These are phyloP conservation scores for Articulospora tetracladia DNA, from an alignment of 495 filamentous ascomycete species.

Conservation along the genomic window DNA sequence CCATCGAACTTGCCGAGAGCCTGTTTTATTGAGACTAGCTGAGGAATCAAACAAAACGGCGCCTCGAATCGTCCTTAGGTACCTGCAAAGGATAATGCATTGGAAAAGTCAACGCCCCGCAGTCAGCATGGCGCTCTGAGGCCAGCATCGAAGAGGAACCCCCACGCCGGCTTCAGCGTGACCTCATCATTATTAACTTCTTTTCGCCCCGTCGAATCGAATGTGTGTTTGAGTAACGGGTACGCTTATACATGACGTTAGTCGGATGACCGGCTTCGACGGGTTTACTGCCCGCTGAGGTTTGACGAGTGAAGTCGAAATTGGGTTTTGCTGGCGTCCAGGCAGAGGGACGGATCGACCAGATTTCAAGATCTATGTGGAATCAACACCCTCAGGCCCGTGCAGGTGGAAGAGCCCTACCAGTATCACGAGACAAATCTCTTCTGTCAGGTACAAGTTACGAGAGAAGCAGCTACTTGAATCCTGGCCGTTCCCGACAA, in stretches of 20 bases:
- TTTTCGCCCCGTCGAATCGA: slow-evolving; percentile 14
- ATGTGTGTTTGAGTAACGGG: slow-evolving; percentile 2
- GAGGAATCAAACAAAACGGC: slow-evolving; percentile 18
- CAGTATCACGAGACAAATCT: background rate
- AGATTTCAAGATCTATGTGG: slow-evolving; percentile 2
- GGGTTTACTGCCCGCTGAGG: background rate
- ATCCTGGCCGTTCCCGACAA: slow-evolving; percentile 3
- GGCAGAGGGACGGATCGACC: background rate
- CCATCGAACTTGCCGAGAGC: slow-evolving; percentile 3
- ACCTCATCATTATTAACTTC: slow-evolving; percentile 28
- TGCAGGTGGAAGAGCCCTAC: background rate
- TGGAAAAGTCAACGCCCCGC: slow-evolving; percentile 19
- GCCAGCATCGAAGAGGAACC: slow-evolving; percentile 10
- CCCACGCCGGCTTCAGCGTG: slow-evolving; percentile 22
- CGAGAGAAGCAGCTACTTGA: background rate
- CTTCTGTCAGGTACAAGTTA: slow-evolving; percentile 7
- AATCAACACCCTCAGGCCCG: slow-evolving; percentile 3
- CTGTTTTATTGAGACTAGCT: slow-evolving; percentile 13
- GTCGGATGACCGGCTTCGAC: slow-evolving; percentile 14
- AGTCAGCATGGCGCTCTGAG: slow-evolving; percentile 22
- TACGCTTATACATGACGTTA: slow-evolving; percentile 10
- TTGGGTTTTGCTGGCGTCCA: slow-evolving; percentile 10
- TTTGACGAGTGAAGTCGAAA: slow-evolving; percentile 4
- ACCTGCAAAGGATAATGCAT: slow-evolving; percentile 23
- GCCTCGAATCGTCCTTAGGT: slow-evolving; percentile 1